These are phyloP conservation scores for Platanthera guangdongensis DNA, from an alignment of 106 monocot species.

Conservation along the genomic window DNA sequence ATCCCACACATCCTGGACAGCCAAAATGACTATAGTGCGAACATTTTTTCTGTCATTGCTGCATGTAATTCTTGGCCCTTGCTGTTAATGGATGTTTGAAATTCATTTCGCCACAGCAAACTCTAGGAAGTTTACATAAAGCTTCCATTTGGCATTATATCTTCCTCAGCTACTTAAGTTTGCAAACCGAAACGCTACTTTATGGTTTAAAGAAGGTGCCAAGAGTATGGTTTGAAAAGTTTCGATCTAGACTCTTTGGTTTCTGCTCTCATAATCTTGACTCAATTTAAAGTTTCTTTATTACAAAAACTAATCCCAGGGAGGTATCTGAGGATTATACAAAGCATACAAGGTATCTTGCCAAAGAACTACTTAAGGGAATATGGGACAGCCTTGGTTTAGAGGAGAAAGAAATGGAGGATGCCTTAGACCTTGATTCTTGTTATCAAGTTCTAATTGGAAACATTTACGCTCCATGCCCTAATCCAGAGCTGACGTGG, in stretches of 20 bases:
- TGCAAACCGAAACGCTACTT: too few species aligned
- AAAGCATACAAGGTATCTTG: conserved; percentile 25
- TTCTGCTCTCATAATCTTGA: background rate
- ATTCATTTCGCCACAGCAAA: too few species aligned
- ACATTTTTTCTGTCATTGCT: too few species aligned
- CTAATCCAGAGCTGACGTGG: conserved; percentile 28
- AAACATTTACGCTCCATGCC: conserved; percentile 54
- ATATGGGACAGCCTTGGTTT: conserved; percentile 48
- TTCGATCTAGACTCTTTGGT: background rate
- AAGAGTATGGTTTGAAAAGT: too few species aligned
- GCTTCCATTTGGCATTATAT: too few species aligned
- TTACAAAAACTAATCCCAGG: conserved; percentile 12
- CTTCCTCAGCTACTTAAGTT: too few species aligned
- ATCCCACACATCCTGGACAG: too few species aligned
- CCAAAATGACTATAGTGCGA: too few species aligned
- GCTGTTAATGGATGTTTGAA: too few species aligned
- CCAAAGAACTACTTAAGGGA: conserved; percentile 26
- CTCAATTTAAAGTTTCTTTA: background rate
- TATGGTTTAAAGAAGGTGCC: too few species aligned
- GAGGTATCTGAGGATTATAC: conserved; percentile 27
- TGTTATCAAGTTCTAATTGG: conserved; percentile 26
- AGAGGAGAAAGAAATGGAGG: conserved; percentile 22
- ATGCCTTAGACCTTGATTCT: conserved; percentile 27
- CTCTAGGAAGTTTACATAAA: too few species aligned
- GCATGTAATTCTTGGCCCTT: too few species aligned